Conservation (phyloP, 257 asterid genomes). For the Linaria vulgaris region DNA sequence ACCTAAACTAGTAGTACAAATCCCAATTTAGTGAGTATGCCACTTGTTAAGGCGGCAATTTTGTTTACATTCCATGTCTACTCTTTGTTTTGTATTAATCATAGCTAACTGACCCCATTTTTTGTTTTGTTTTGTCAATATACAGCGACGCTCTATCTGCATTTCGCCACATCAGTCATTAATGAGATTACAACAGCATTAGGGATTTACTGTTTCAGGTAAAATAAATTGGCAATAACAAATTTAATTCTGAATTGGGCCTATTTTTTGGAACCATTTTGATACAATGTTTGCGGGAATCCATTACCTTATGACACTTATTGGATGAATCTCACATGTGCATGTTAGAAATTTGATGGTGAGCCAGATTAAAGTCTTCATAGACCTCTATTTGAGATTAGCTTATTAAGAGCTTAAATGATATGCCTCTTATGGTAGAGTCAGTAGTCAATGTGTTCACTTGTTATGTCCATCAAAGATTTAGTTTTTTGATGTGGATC, state of each 20-base stretch:
- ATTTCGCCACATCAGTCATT: slow-evolving; percentile 83
- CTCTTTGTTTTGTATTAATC: slow-evolving; percentile 2
- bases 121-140: slow-evolving; percentile 21
- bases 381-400: not conserved
- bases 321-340: not conserved
- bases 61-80: not conserved
- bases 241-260: not conserved
- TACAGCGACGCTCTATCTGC: slow-evolving; percentile 74
- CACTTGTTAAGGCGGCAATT: no score
- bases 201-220: slow-evolving; percentile 97
- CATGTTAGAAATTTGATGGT: not conserved
- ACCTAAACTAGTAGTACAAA: not conserved
- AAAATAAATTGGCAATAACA: slow-evolving; percentile 24
- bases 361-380: not conserved
- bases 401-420: not conserved
- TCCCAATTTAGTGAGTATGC: no score
- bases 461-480: not conserved
- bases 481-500: slow-evolving; percentile 15
- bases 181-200: slow-evolving; percentile 92
- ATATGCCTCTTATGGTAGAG: not conserved
- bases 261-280: not conserved
- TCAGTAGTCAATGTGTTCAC: not conserved
- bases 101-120: not conserved
- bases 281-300: not conserved
- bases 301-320: not conserved